Evolutionary conservation across 805 yeast species (phyloP).

Genomic region (Priceomyces medius): DNA sequence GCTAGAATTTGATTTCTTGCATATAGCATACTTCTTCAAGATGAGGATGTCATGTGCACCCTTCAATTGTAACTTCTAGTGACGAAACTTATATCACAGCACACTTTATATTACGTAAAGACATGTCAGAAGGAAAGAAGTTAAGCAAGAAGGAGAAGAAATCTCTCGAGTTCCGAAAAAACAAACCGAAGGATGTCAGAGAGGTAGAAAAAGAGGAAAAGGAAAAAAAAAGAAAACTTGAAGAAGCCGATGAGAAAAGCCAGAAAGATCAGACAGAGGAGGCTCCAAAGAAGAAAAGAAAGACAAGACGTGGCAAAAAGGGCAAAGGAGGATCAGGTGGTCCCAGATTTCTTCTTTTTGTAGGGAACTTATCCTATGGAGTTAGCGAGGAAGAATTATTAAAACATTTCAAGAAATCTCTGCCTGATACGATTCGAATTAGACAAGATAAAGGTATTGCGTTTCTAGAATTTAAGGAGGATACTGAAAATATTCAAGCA

Average conservation of each 20-base stretch:
- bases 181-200: slow-evolving; percentile 40
- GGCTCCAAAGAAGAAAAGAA: slow-evolving; percentile 59
- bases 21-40: background rate
- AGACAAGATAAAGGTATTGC: slow-evolving; percentile 90
- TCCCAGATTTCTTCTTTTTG: slow-evolving; percentile 77
- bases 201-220: slow-evolving; percentile 30
- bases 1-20: background rate
- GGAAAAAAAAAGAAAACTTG: slow-evolving; percentile 17
- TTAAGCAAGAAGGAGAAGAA: slow-evolving; percentile 66
- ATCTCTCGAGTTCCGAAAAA: slow-evolving; percentile 56
- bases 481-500: slow-evolving; percentile 61
- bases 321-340: slow-evolving; percentile 57
- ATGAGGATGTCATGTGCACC: slow-evolving; percentile 8
- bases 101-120: no score
- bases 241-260: slow-evolving; percentile 10
- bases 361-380: slow-evolving; percentile 85
- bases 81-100: no score
- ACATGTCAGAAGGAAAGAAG: slow-evolving; percentile 25
- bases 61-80: no score
- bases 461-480: slow-evolving; percentile 74
- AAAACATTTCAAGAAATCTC: slow-evolving; percentile 68
- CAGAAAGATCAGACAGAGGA: slow-evolving; percentile 13
- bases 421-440: slow-evolving; percentile 75
- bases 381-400: slow-evolving; percentile 59
- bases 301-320: slow-evolving; percentile 76